Evolutionary conservation across 768 basidiomycete species (phyloP), one percentile per base, ranked within the genome.

Genomic region (Kwoniella dejecticola): DNA sequence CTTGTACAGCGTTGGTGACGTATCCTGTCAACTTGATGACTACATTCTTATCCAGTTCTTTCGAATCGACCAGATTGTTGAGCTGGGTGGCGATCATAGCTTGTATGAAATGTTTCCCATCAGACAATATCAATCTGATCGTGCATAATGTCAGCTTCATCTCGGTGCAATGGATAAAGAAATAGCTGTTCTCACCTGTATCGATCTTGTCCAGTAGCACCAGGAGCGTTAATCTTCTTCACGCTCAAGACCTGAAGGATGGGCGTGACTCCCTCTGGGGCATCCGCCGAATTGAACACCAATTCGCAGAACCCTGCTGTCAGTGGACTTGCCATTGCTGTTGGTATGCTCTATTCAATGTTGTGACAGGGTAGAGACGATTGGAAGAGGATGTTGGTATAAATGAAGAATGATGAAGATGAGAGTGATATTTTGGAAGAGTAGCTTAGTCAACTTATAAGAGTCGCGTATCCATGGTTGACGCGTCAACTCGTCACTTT

Each of bases 71-170:
- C 66, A 91, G 80, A 6, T 81, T 64, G 71, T 97, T 97, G 45
- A 93, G 84, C 72, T 91, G 89, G 0, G 94, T 97, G 4, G 93
- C 90, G 31, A 98, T 83, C 96, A 99, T 97, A 24, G 89, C 87
- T 77, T 97, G 96, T 48, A 89, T 82, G 77, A 89, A 96, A 67
- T 89, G 81, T 19, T 83, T 82, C 40, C 95, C 93, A 79, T 98
- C 95, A 0, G 92, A 95, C 40, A 97, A 81, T 78, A 97, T 90
- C 62, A 95, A 42, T 12, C 59, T 60, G 36, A 54, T 8, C 0
- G 8, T 11, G 27, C 1, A 11, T 21, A n/a, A 19, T 21, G 30
- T 63, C 48, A 63, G 50, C 57, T 58, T 52, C 42, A 60, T 15
- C 29, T 23, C 40, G 30, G 8, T 52, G 26, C 44, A 0, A 23